Base-by-base conservation (phyloP, 1,139 yeast genomes). In the Eremothecium sinecaudum region DNA sequence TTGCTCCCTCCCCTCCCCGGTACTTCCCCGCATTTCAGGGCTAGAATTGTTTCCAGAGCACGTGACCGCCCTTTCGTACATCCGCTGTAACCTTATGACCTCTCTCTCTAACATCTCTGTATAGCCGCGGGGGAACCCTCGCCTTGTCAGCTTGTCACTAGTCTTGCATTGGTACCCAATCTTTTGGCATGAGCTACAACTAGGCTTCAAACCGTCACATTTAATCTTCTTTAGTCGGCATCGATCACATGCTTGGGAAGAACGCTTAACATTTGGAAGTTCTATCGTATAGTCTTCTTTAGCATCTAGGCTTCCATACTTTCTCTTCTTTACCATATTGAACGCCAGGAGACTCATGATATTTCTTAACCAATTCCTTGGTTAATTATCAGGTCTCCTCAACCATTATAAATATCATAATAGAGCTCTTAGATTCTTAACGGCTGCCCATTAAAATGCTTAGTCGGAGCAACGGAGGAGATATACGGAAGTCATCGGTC, bases 221-320 rank as follows among this genome's bases (percentile, higher is more conserved):
- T 76, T 78, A 46, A 79, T 77, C 58, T 80, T 80, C 46, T 81
- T 76, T 43, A 79, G 69, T 35, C 90, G 62, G 49, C 92, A 80
- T 28, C 92, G 62, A 54, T 80, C 90, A 59, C 92, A 80, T 3
- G 90, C 90, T 53, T 79, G 90, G 2, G 81, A 71, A 3, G 78
- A 40, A 16, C 49, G 41, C 28, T 78, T 43, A 81, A 49, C 8
- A 63, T 51, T 36, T 27, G 37, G 25, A 20, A 40, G 21, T 24
- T 41, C 36, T 19, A 41, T 29, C 22, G 32, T 34, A 12, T 26
- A 30, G 16, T 35, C 39, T 14, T 36, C 34, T 10, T 40, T 40
- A 3, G 37, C 28, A n/a, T 35, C 25, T 10, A 38, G 40, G 13
- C 38, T 38, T n/a, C 48, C 48, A 25, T 46, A 45, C 32, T 42